Percentiles rank a stretch among this genome's conserved stretches.
These are phyloP conservation scores for Pueraria montana DNA, from an alignment of 306 rosid species.

Conservation along the genomic window DNA sequence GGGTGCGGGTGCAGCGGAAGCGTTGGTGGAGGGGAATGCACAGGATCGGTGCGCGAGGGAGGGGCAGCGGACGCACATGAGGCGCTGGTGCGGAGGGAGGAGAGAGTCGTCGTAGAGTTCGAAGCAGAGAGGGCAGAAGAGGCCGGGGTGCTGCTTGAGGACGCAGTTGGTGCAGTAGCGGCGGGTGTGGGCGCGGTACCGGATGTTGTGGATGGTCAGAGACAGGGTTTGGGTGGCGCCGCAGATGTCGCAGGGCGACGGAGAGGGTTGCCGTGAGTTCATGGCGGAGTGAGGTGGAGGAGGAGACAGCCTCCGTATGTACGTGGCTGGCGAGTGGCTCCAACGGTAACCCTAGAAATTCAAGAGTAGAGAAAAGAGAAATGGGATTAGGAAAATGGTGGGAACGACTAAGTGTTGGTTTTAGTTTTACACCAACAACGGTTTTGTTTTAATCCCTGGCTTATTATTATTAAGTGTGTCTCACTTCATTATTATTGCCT, in stretches of 20 bases:
- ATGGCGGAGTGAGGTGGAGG: constrained; percentile 41
- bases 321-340: not conserved
- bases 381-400: constrained; percentile 28
- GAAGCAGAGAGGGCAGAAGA: constrained; percentile 81
- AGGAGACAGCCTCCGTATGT: constrained; percentile 2
- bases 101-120: constrained; percentile 60
- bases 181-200: constrained; percentile 49
- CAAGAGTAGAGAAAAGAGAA: not conserved
- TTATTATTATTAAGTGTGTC: too few relatives aligned
- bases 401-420: not conserved
- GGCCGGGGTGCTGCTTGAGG: constrained; percentile 64
- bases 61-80: constrained; percentile 78
- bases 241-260: constrained; percentile 57
- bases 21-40: constrained; percentile 11
- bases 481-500: too few relatives aligned
- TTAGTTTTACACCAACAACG: not conserved
- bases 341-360: constrained; percentile 62
- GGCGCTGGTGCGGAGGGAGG: constrained; percentile 58
- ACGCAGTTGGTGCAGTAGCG: constrained; percentile 79
- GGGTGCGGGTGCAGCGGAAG: not conserved
- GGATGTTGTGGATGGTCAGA: constrained; percentile 61
- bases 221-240: constrained; percentile 47
- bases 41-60: constrained; percentile 72
- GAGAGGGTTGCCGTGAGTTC: constrained; percentile 34
- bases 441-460: not conserved